Base-by-base conservation (phyloP, 192 early-diverging fungal genomes). In the Umbelopsis sp. region DNA sequence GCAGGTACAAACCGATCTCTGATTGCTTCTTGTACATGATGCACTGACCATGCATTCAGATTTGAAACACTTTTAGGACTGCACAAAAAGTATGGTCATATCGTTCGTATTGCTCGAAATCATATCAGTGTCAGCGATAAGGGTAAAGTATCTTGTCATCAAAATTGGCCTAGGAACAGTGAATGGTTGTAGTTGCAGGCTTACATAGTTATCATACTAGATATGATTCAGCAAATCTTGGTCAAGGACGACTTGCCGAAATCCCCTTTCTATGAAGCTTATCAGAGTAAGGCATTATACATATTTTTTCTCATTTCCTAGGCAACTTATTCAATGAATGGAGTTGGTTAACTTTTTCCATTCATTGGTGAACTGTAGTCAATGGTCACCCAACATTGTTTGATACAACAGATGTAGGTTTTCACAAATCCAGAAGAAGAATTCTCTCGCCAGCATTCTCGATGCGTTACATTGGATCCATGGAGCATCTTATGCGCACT, bases 361-460 rank as follows among this genome's bases (percentile, higher is more conserved):
- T 21, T 17, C 10, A 62, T 5, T 26, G 12, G 26, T 8, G 22
- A 56, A 25, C 20, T 54, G 21, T 26, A 70, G 68, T 25, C 44
- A 52, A 68, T 22, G 7, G 26, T 7, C 26, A 72, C 24, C 73
- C 72, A 2, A 81, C 71, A 6, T 16, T 81, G 22, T 78, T 81
- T 29, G 67, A 69, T 56, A 59, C 80, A 10, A 73, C 51, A 22
- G 71, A 78, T 45, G 78, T 79, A 59, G 59, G 44, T 9, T 78
- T 78, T 34, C 82, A 83, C 41, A 80, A 78, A 41, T 62, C 66
- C 11, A 62, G 75, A 32, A 51, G 86, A 71, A 80, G 80, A 43
- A 54, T 11, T 74, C 80, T 26, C 8, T 72, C 84, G 1, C 84
- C 84, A 20, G 80, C 82, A 22, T 87, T 87, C 68, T 74, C 81